A percentile compares a stretch with the other conserved stretches of the same genome.
Conservation (phyloP, 768 basidiomycete species). For the Suillus ampliporus region DNA sequence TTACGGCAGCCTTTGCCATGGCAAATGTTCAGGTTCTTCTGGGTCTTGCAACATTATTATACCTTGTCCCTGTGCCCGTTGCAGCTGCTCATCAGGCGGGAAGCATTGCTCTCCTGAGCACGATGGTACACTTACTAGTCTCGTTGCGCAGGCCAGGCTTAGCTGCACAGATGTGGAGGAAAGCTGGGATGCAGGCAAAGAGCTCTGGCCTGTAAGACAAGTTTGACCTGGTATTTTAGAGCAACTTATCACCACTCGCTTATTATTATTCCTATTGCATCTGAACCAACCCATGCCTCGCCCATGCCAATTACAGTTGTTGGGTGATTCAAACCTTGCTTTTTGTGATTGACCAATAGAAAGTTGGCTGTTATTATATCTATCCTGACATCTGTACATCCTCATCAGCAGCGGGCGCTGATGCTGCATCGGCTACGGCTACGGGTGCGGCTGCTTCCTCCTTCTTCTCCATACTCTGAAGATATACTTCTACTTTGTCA, state of each 20-base stretch:
- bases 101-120: constrained; percentile 84
- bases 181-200: constrained; percentile 30
- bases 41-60: constrained; percentile 82
- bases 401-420: constrained; percentile 51
- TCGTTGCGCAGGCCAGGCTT: constrained; percentile 71
- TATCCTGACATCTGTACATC: constrained; percentile 89
- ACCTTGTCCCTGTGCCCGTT: constrained; percentile 90
- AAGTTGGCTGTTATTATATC: constrained; percentile 21
- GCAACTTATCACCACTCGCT: constrained; percentile 30
- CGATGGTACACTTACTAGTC: constrained; percentile 78
- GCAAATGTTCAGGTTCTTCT: constrained; percentile 83
- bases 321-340: background rate
- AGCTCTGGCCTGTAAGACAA: constrained; percentile 15
- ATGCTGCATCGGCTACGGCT: constrained; percentile 31
- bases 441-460: constrained; percentile 49
- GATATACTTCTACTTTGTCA: constrained; percentile 71
- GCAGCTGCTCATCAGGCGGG: constrained; percentile 97
- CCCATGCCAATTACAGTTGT: background rate
- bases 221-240: constrained; percentile 18
- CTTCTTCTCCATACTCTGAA: constrained; percentile 81
- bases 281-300: background rate
- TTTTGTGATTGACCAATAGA: constrained; percentile 13
- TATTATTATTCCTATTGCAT: constrained; percentile 19
- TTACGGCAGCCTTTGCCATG: constrained; percentile 71
- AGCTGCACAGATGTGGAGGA: constrained; percentile 68